Percentiles rank a stretch among this genome's conserved stretches.
Evolutionary conservation across 345 rosid genomes (phyloP).

Genomic region (Rhodamnia rubescens): DNA sequence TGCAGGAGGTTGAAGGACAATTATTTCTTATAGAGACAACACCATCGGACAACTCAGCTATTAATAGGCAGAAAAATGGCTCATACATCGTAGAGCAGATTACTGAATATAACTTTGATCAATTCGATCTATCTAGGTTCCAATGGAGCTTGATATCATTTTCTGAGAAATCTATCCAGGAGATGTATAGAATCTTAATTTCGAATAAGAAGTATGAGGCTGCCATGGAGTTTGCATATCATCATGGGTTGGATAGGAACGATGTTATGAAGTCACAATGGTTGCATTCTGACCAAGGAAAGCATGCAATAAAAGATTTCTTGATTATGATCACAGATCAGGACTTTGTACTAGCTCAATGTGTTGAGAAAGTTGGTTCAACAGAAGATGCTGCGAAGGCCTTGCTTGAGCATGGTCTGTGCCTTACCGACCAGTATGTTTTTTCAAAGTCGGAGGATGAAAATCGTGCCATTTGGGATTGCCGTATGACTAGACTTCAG

Average conservation of each 20-base stretch:
- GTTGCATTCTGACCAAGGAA: conserved; percentile 58
- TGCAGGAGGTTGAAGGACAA: conserved; percentile 34
- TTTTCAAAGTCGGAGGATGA: conserved; percentile 50
- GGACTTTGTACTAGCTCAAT: conserved; percentile 65
- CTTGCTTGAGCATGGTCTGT: conserved; percentile 59
- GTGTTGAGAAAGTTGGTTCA: conserved; percentile 62
- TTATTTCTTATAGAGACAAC: conserved; percentile 58
- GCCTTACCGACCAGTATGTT: conserved; percentile 35
- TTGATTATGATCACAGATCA: conserved; percentile 63
- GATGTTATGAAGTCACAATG: conserved; percentile 75
- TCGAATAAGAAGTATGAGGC: conserved; percentile 41
- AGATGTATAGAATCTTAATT: conserved; percentile 72
- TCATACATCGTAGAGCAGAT: conserved; percentile 12
- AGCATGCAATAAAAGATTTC: conserved; percentile 40
- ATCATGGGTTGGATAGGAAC: conserved; percentile 72
- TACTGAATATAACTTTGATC: conserved; percentile 19
- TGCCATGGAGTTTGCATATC: conserved; percentile 72
- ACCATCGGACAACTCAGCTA: conserved; percentile 15
- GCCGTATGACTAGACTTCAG: conserved; percentile 72
- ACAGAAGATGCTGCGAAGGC: conserved; percentile 80
- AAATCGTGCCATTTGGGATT: conserved; percentile 49
- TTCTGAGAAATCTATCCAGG: conserved; percentile 66
- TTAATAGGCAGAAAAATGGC: conserved; percentile 20
- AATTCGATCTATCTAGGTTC: conserved; percentile 23
- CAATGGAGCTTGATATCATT: conserved; percentile 68